Base-by-base conservation (phyloP, 2,329 filamentous ascomycete species). In the Cordyceps cicadae region DNA sequence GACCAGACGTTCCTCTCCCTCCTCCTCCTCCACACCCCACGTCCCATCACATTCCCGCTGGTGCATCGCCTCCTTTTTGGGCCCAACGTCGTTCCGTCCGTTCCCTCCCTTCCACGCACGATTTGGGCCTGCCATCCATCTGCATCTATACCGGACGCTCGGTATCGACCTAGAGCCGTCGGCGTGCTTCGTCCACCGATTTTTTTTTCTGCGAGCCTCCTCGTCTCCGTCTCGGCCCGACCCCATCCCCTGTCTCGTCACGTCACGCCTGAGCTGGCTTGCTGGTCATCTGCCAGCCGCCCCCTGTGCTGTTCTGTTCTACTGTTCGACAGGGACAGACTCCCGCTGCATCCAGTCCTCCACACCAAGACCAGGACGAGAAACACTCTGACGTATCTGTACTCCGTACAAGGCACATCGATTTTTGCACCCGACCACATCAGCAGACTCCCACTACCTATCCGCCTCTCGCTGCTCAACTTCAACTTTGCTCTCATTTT, bases 211-310 rank as follows among this genome's bases (percentile, higher is more conserved):
- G n/a, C 21, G 3, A 43, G 52, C 11, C 19, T 37, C n/a, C 19
- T 43, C 11, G 24, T 55, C 54, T 56, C 41, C 54, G 24, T 56
- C 54, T 29, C 54, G 46, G 32, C 46, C 54, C 6, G 50, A 58
- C 14, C 52, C 14, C 15, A 26, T 34, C 24, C 48, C 48, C 9
- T 1, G 34, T 58, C 19, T 15, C 5, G 34, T 58, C 19, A 26
- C 5, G 34, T 58, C 19, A 26, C 54, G 54, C 54, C 54, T 58
- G 46, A 58, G 9, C 43, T 51, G 21, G 21, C 37, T 58, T 32
- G 24, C 48, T 59, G 57, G 50, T 59, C 57, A 59, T 59, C 50
- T 54, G 57, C 49, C 50, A 15, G 45, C 41, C 26, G 39, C 24
- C 57, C 57, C 57, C 43, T 43, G 41, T 43, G 6, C 8, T 53